Conservation (phyloP, 768 basidiomycete species). For the Hygrocybe coccinea region DNA sequence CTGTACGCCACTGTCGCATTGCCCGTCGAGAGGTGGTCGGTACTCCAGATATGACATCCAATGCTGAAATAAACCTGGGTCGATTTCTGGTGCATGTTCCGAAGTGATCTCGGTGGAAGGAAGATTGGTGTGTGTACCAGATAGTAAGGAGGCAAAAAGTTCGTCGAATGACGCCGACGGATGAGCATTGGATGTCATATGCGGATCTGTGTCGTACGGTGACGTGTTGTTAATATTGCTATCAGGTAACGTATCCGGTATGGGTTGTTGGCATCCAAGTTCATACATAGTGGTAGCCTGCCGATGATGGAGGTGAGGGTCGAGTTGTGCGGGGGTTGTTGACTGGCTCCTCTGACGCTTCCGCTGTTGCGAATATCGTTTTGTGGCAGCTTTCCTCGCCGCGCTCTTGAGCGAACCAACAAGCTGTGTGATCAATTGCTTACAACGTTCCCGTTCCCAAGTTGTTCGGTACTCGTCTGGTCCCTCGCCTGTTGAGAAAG, state of each 20-base stretch:
- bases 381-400: conserved; percentile 55
- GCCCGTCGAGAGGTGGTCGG: conserved; percentile 34
- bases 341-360: neutral
- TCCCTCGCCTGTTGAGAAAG: conserved; percentile 67
- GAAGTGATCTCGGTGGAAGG: conserved; percentile 5
- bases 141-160: conserved; percentile 30
- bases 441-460: conserved; percentile 63
- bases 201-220: conserved; percentile 3
- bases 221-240: conserved; percentile 17
- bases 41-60: conserved; percentile 50
- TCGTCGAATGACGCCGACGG: conserved; percentile 35
- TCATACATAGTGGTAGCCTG: conserved; percentile 27
- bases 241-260: conserved; percentile 23
- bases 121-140: neutral
- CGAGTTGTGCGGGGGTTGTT: conserved; percentile 12
- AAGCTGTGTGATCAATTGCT: conserved; percentile 58
- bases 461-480: conserved; percentile 57
- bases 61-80: conserved; percentile 42
- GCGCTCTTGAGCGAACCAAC: conserved; percentile 57
- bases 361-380: conserved; percentile 38
- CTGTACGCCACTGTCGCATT: neutral
- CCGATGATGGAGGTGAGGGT: conserved; percentile 27
- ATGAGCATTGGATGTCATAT: conserved; percentile 8
- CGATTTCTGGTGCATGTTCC: conserved; percentile 19
- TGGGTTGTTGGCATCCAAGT: conserved; percentile 25